Conservation (phyloP, 106 monocot species). For the Allium cepa region DNA sequence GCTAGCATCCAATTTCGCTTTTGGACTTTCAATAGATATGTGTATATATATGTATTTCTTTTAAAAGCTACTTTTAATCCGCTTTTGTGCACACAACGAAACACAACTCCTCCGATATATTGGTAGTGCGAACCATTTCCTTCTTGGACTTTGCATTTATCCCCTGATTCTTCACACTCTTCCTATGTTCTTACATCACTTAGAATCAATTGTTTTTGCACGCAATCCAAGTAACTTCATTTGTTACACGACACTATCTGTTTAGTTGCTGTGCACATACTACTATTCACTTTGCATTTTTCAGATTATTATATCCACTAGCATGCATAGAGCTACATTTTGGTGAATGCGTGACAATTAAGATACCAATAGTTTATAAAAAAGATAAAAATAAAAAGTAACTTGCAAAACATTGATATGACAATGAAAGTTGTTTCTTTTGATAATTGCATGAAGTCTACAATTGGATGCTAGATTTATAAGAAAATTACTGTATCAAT, state of each 20-base stretch:
- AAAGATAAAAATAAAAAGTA: background rate
- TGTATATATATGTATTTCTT: too few relatives aligned
- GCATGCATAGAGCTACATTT: too few relatives aligned
- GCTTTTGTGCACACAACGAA: background rate
- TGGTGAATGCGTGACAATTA: too few relatives aligned
- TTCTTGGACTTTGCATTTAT: slow-evolving; percentile 12
- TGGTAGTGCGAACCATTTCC: slow-evolving; percentile 6
- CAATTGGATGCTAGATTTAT: too few relatives aligned
- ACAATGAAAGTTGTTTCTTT: too few relatives aligned
- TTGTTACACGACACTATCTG: slow-evolving; percentile 5
- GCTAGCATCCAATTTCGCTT: too few relatives aligned
- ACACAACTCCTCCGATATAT: background rate
- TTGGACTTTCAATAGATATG: too few relatives aligned
- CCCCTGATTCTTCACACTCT: background rate
- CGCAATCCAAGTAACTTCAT: background rate
- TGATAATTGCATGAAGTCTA: too few relatives aligned
- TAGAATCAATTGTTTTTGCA: slow-evolving; percentile 7
- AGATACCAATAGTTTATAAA: background rate
- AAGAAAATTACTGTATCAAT: too few relatives aligned
- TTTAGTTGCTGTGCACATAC: background rate
- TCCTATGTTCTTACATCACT: background rate
- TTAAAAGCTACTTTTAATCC: slow-evolving; percentile 1
- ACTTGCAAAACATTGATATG: background rate
- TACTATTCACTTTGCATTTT: background rate
- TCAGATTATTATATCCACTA: too few relatives aligned